Evolutionary conservation across 1,284 basidiomycete species (phyloP), one percentile per base, ranked within the genome.

Genomic region (Gomphus bonarii): DNA sequence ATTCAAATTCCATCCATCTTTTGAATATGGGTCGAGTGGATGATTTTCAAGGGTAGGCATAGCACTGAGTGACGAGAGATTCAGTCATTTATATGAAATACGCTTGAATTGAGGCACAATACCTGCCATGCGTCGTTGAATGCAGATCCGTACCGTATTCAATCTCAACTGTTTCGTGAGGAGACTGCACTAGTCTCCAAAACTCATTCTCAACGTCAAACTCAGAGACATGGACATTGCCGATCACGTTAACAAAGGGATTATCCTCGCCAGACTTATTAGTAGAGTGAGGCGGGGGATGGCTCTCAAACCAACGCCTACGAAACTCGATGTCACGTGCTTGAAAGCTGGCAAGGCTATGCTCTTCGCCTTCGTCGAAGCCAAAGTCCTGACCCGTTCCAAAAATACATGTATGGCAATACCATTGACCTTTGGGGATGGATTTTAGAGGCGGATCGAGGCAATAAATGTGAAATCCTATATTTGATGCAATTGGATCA

Each of bases 131-230:
- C 3, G 92, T 95, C 0, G 95, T 95, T 3, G 95, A 97, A 70
- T 98, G 95, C 28, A 99, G 88, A 69, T 99, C 97, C 1, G 97
- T 97, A 28, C 97, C 97, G 67, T 99, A 99, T 71, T 99, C 97
- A 46, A 99, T 88, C 69, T 99, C 97, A 18, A 99, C 94, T 0
- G 91, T 95, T 68, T 99, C 95, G 44, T 81, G 75, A 51, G 83
- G 81, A 36, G 87, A 89, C 69, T 97, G 87, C 5, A 97, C 93
- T 50, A 99, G 79, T 43, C 95, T 79, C 97, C 97, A 99, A 67
- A 99, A 99, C 70, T 99, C 95, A 53, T 80, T 78, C 75, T 99
- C 97, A 1, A 98, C 82, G 63, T 97, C 92, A 62, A 85, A 81
- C 69, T 99, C 95, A 2, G 86, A 83, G 16, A 95, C 83, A 1